phyloP scores from a whole-genome alignment of 2,329 filamentous ascomycete genomes.

The Alternaria postmessia region DNA sequence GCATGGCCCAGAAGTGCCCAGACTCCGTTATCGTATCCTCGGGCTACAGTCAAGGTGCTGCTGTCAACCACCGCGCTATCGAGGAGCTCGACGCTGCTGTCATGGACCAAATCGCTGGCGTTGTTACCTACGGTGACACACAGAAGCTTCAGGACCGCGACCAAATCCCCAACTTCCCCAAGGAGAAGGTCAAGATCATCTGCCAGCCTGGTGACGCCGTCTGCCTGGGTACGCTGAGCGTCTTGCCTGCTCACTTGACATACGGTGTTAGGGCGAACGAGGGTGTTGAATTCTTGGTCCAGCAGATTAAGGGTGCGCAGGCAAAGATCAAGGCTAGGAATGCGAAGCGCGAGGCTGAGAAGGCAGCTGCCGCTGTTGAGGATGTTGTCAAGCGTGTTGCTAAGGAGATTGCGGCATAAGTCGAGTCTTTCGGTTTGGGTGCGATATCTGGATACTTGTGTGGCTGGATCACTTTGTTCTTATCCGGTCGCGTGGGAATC shows the following conservation, averaged over 20 bases:
- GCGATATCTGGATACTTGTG: not conserved
- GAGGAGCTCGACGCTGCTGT: slow-evolving; percentile 34
- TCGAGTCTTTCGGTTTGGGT: not conserved
- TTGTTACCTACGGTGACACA: slow-evolving; percentile 58
- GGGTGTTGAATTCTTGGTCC: slow-evolving; percentile 38
- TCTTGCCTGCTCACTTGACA: slow-evolving; percentile 42
- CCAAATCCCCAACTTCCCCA: slow-evolving; percentile 53
- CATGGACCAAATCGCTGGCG: slow-evolving; percentile 50
- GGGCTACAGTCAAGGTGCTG: slow-evolving; percentile 46
- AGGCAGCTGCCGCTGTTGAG: slow-evolving; percentile 4
- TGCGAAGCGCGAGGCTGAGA: slow-evolving; percentile 32
- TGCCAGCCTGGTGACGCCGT: slow-evolving; percentile 62
- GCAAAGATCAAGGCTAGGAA: slow-evolving; percentile 41
- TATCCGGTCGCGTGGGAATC: not conserved
- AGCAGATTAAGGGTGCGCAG: slow-evolving; percentile 38
- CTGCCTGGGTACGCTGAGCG: slow-evolving; percentile 55
- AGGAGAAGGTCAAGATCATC: slow-evolving; percentile 57
- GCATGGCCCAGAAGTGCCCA: slow-evolving; percentile 43
- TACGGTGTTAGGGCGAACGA: slow-evolving; percentile 41
- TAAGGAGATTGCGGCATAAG: slow-evolving; percentile 6
- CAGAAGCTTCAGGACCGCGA: slow-evolving; percentile 52
- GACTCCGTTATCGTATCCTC: slow-evolving; percentile 42
- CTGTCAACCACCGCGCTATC: slow-evolving; percentile 47
- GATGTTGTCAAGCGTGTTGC: slow-evolving; percentile 8
- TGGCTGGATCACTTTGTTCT: slow-evolving; percentile 12